phyloP scores from a whole-genome alignment of 805 yeast genomes.

The Pichia thaimueangensis region DNA sequence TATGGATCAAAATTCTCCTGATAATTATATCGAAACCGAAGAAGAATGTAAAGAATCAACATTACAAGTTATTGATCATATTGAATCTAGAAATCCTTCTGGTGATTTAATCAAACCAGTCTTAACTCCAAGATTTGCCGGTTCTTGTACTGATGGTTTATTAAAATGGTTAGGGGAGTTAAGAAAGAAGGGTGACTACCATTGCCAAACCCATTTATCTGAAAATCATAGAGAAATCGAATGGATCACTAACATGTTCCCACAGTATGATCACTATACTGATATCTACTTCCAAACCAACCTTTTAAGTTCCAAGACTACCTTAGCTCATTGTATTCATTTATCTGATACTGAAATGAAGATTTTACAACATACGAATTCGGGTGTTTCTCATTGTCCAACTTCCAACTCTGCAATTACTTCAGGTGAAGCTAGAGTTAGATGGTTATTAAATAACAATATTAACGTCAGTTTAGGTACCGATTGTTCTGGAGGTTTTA shows the following conservation, averaged over 20 bases:
- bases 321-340: conserved; percentile 87
- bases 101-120: conserved; percentile 60
- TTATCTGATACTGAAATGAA: conserved; percentile 57
- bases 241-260: conserved; percentile 68
- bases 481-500: conserved; percentile 72
- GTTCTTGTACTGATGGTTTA: conserved; percentile 65
- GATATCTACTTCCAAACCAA: conserved; percentile 66
- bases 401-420: conserved; percentile 82
- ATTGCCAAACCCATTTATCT: conserved; percentile 85
- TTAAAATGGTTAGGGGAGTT: conserved; percentile 58
- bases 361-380: conserved; percentile 43
- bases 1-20: conserved; percentile 82
- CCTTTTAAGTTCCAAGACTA: conserved; percentile 58
- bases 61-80: conserved; percentile 48
- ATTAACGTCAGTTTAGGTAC: conserved; percentile 79
- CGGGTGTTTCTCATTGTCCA: conserved; percentile 92
- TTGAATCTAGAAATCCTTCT: conserved; percentile 46
- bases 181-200: conserved; percentile 43
- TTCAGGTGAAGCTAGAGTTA: conserved; percentile 84
- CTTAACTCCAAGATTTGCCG: conserved; percentile 91
- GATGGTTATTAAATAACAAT: conserved; percentile 55
- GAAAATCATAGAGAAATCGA: conserved; percentile 73
- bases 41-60: conserved; percentile 52
- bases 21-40: conserved; percentile 53
- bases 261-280: conserved; percentile 62